Evolutionary conservation across 2,329 filamentous ascomycete species (phyloP).

Genomic region (Fusarium sp.): DNA sequence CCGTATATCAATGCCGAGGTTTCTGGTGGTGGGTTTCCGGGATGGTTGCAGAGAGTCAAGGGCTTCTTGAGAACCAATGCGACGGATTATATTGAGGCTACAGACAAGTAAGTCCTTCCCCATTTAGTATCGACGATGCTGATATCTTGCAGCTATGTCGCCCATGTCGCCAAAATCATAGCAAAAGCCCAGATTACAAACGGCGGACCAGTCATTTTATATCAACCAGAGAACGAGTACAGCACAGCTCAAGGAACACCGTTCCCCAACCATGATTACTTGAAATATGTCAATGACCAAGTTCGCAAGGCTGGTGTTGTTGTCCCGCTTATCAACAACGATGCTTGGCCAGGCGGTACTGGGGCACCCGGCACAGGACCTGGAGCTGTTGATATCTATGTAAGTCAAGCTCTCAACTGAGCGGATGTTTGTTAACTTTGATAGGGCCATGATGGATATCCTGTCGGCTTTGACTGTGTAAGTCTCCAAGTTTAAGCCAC

Average conservation of each 20-base stretch:
- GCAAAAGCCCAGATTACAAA: conserved; percentile 85
- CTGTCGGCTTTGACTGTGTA: conserved; percentile 69
- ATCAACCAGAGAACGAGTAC: conserved; percentile 89
- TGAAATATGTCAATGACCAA: conserved; percentile 78
- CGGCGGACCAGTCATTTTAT: conserved; percentile 81
- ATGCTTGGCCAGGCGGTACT: conserved; percentile 70
- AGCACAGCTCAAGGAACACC: conserved; percentile 61
- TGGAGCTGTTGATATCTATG: conserved; percentile 70
- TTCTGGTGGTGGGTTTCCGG: conserved; percentile 82
- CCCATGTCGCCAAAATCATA: conserved; percentile 73
- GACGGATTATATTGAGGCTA: conserved; percentile 72
- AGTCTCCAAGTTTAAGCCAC: accelerated
- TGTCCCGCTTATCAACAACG: conserved; percentile 81
- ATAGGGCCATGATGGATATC: conserved; percentile 73
- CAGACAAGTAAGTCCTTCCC: conserved; percentile 66
- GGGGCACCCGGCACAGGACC: conserved; percentile 72
- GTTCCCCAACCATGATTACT: conserved; percentile 76
- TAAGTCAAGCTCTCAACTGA: not conserved
- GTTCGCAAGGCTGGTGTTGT: conserved; percentile 75
- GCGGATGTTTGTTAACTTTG: accelerated
- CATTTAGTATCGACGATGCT: accelerated
- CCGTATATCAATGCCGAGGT: conserved; percentile 85
- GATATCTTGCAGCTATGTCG: conserved; percentile 56
- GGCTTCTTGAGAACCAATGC: conserved; percentile 73
- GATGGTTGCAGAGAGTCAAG: conserved; percentile 79